Percentiles rank a stretch among this genome's conserved stretches.
phyloP scores from a whole-genome alignment of 2,329 filamentous ascomycete species.

The Apiospora sp. region DNA sequence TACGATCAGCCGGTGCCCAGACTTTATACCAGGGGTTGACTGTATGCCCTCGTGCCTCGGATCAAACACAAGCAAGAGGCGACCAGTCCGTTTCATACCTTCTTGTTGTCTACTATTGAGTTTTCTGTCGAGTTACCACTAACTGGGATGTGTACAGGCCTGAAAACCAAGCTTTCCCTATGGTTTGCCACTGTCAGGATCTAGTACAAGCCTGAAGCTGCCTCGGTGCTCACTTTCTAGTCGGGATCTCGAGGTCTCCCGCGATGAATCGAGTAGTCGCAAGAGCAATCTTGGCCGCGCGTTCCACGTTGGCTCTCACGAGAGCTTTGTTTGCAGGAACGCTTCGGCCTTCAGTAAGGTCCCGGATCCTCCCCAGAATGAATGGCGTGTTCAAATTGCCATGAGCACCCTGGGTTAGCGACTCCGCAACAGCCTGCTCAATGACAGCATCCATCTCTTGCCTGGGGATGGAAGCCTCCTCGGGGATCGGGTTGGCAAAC shows the following conservation, averaged over 20 bases:
- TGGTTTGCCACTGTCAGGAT: constrained; percentile 5
- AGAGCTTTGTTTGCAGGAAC: constrained; percentile 77
- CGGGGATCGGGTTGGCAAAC: constrained; percentile 89
- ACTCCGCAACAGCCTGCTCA: constrained; percentile 71
- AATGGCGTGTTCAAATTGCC: constrained; percentile 87
- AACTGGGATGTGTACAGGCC: constrained; percentile 1
- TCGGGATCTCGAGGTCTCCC: constrained; percentile 34
- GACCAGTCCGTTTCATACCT: constrained; percentile 15
- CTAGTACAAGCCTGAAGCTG: neutral
- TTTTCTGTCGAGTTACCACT: neutral
- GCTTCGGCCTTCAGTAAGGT: constrained; percentile 76
- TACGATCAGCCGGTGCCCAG: neutral
- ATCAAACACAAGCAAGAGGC: neutral
- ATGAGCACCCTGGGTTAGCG: constrained; percentile 67
- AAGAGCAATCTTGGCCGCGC: constrained; percentile 62
- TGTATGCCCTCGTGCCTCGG: neutral
- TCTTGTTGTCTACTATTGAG: constrained; percentile 3
- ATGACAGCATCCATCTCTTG: constrained; percentile 75
- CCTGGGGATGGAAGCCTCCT: constrained; percentile 73
- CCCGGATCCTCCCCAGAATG: constrained; percentile 79
- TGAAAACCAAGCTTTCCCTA: constrained; percentile 11
- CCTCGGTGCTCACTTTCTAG: constrained; percentile 40
- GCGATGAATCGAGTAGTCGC: constrained; percentile 58
- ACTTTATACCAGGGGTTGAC: neutral
- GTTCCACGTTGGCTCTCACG: constrained; percentile 60